phyloP scores from a whole-genome alignment of 768 basidiomycete genomes.

The Lactarius psammicola region DNA sequence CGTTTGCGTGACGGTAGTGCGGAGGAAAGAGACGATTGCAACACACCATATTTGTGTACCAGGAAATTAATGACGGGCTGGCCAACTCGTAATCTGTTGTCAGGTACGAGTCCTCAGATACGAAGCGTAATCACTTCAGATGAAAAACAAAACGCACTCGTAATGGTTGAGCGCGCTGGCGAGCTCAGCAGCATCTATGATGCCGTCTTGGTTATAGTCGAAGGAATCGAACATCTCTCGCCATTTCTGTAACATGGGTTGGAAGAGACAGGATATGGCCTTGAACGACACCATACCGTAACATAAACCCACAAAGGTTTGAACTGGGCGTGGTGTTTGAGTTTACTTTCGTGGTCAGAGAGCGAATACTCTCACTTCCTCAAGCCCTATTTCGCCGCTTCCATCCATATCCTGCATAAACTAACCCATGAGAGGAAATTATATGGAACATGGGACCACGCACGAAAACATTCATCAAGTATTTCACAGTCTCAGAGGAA shows the following conservation, averaged over 20 bases:
- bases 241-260: constrained; percentile 8
- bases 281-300: not conserved
- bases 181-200: constrained; percentile 8
- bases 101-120: not conserved
- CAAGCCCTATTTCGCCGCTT: constrained; percentile 5
- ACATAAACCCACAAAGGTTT: constrained; percentile 11
- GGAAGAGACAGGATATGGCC: not conserved
- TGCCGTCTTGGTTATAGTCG: constrained; percentile 9
- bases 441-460: not conserved
- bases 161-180: not conserved
- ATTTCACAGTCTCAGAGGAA: constrained; percentile 7
- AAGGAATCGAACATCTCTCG: constrained; percentile 12
- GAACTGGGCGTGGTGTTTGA: not conserved
- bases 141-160: not conserved
- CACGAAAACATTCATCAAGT: constrained; percentile 14
- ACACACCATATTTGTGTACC: constrained; percentile 12
- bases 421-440: not conserved
- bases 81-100: not conserved
- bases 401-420: constrained; percentile 12
- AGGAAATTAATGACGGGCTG: not conserved
- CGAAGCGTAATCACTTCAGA: not conserved
- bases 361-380: constrained; percentile 2
- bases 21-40: not conserved
- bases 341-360: not conserved
- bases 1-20: not conserved